These are phyloP conservation scores for Sclerotinia minor DNA, from an alignment of 2,329 filamentous ascomycete species.

Conservation along the genomic window DNA sequence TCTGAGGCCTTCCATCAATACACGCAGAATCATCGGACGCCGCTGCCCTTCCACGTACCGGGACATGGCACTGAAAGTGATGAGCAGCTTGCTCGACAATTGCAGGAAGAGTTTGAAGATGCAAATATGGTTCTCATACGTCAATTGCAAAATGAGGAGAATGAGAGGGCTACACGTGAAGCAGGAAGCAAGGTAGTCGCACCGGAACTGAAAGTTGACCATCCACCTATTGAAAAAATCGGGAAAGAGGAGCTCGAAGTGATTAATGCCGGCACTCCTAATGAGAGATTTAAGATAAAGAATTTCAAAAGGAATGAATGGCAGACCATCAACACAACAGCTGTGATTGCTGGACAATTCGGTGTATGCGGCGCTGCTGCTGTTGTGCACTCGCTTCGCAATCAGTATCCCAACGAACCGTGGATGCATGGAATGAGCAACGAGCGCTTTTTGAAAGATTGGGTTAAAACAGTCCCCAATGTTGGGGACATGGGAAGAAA, in stretches of 20 bases:
- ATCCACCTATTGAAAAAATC: not conserved
- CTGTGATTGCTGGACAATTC: not conserved
- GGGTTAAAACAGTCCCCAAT: not conserved
- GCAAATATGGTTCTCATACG: not conserved
- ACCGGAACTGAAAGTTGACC: not conserved
- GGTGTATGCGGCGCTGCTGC: slow-evolving; percentile 9
- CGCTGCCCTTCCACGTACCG: not conserved
- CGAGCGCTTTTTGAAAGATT: not conserved
- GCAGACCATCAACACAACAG: not conserved
- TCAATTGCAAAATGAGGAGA: not conserved
- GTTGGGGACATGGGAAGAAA: not conserved
- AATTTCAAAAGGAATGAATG: slow-evolving; percentile 5
- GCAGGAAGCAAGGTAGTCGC: not conserved
- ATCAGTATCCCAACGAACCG: slow-evolving; percentile 15
- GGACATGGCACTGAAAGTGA: not conserved
- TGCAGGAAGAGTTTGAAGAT: not conserved
- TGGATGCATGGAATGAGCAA: not conserved
- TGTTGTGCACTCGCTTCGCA: not conserved
- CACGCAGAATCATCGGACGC: not conserved
- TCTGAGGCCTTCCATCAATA: not conserved
- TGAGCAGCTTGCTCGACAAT: not conserved
- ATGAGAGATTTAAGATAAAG: not conserved
- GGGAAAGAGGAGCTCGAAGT: not conserved
- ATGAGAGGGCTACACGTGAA: too few species aligned
- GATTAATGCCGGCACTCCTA: not conserved